Evolutionary conservation across 306 rosid genomes (phyloP), one percentile per base, ranked within the genome.

Genomic region (Psophocarpus tetragonolobus): DNA sequence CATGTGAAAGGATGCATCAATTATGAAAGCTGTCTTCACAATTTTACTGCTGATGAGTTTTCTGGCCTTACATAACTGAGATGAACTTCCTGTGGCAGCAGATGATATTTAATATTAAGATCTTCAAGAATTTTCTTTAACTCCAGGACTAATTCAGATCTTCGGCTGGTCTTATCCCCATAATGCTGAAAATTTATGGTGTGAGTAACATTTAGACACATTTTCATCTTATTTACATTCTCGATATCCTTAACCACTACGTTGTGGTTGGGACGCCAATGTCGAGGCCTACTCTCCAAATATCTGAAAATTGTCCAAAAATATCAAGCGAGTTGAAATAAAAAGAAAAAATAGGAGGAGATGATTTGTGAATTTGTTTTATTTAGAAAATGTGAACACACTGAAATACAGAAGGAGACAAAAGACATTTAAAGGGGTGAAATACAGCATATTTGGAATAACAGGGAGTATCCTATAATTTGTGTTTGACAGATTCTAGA

Each of bases 161-260:
- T 90, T 41, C 97, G 78, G 74, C 72, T 87, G 83, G 11, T 87
- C 87, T 47, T 92, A 20, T 91, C 97, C 0, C 82, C 88, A 2
- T 69, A 81, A 71, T 95, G 90, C 61, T 92, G 97, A 77, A 95
- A 95, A 80, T 92, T 95, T 39, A 92, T 92, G 80, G 98, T 92
- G 82, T 91, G 98, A 38, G 80, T 87, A 12, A 92, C 77, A 24
- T 50, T 64, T 0, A 88, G 71, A 42, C 6, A 89, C 82, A 92
- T 88, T 77, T 81, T 84, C 89, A 95, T 86, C 87, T 85, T 92
- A 93, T 88, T 83, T 24, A 91, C 84, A 33, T 95, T 68, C 87
- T 88, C 90, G 42, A 88, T 92, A 73, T 89, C 95, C 86, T 86
- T 87, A 57, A 91, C 91, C 10, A 84, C 20, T 29, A 91, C 84